Base-by-base conservation (phyloP, 1,139 yeast species). In the Schwanniomyces etchellsii region DNA sequence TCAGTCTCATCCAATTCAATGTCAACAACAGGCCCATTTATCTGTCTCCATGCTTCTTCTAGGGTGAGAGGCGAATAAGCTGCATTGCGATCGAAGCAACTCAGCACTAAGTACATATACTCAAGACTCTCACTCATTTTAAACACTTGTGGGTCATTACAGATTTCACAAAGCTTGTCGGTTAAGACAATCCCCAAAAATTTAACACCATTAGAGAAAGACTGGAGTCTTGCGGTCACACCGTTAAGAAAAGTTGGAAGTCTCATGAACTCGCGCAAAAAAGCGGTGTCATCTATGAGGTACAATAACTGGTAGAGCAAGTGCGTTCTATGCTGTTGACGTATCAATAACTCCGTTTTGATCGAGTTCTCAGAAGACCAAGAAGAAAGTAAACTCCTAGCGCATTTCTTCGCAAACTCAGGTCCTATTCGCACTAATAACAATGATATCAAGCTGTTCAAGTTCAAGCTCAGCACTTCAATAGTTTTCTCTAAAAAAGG, bases 111-210 rank as follows among this genome's bases (percentile, higher is more conserved):
- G n/a, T 18, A 18, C n/a, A n/a, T 7, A 18, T 7, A 18, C n/a
- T 18, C 21, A n/a, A n/a, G n/a, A 5, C 17, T 14, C 20, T 33
- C 36, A 16, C 46, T 45, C n/a, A 58, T 43, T n/a, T 57, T 60
- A 44, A 74, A 74, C 2, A 69, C 64, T 26, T 39, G 50, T 16
- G 43, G 56, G 27, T 49, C 52, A 0, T 50, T 52, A 6, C 60
- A 54, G 16, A 54, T 36, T 14, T 49, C 56, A 37, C 75, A 68
- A 3, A 69, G 42, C 31, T 55, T 52, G 40, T 74, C 73, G 1
- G 77, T 76, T 24, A 74, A 44, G 2, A 65, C 43, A 11, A 70
- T 61, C 0, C 73, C 80, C 29, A 71, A 50, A 2, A 55, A 38
- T 30, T 74, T 60, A 3, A 69, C 63, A 20, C 51, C 47, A 21